Evolutionary conservation across 2,329 filamentous ascomycete species (phyloP).

Genomic region (Zarea fungicola): DNA sequence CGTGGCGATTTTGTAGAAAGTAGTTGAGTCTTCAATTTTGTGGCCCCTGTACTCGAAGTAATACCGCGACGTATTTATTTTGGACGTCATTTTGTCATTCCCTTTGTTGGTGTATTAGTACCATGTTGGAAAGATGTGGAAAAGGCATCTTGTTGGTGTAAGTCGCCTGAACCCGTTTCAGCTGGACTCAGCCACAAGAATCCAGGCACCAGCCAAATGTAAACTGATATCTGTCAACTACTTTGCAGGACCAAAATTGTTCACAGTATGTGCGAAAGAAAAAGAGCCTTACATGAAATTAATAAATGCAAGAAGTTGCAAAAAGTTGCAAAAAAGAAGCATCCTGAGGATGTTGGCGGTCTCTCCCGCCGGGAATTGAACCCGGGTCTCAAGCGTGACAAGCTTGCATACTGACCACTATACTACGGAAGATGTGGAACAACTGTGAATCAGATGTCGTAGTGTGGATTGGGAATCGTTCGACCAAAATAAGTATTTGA

Average conservation of each 20-base stretch:
- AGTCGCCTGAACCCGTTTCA: too few relatives aligned
- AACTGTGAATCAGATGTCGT: conserved; percentile 12
- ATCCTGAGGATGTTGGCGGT: conserved; percentile 12
- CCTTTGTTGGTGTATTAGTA: neutral
- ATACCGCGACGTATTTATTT: conserved; percentile 1
- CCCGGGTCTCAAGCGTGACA: conserved; percentile 20
- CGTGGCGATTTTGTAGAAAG: neutral
- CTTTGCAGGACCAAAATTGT: neutral
- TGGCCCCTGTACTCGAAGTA: conserved; percentile 12
- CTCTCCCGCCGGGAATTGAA: conserved; percentile 21
- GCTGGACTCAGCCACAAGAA: too few relatives aligned
- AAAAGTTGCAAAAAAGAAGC: conserved; percentile 9
- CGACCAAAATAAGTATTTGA: neutral
- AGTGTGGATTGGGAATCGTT: conserved; percentile 1
- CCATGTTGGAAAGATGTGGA: neutral
- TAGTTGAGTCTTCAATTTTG: neutral
- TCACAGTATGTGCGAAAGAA: too few relatives aligned
- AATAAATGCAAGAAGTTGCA: neutral
- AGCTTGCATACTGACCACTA: conserved; percentile 21
- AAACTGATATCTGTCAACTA: neutral
- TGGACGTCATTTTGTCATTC: neutral
- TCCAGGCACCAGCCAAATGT: neutral
- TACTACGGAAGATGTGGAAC: conserved; percentile 17
- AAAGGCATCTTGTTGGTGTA: too few relatives aligned
- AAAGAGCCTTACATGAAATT: too few relatives aligned